A percentile compares a stretch with the other conserved stretches of the same genome.
Evolutionary conservation across 495 filamentous ascomycete genomes (phyloP).

Genomic region (Aspergillus haitiensis): DNA sequence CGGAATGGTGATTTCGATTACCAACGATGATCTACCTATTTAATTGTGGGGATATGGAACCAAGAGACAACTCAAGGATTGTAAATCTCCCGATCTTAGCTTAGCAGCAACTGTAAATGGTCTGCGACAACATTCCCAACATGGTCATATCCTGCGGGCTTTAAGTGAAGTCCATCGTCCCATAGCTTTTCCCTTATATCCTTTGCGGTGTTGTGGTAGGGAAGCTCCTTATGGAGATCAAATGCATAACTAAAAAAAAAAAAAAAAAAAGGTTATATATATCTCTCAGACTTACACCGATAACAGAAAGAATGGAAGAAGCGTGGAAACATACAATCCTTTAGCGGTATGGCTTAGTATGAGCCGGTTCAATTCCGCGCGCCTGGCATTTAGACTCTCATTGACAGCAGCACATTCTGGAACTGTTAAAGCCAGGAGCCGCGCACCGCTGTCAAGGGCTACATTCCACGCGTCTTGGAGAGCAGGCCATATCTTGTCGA

Average conservation of each 20-base stretch:
- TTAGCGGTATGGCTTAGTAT: constrained; percentile 49
- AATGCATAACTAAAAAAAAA: constrained; percentile 42
- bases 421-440: constrained; percentile 61
- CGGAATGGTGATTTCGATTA: too few relatives aligned
- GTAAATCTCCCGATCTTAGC: background rate
- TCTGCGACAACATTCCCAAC: constrained; percentile 53
- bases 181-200: constrained; percentile 49
- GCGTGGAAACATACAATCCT: constrained; percentile 43
- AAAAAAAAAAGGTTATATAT: too few relatives aligned
- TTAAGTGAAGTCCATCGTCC: constrained; percentile 64
- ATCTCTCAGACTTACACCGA: background rate
- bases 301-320: background rate
- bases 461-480: constrained; percentile 50
- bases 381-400: constrained; percentile 33
- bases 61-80: too few relatives aligned
- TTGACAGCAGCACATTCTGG: constrained; percentile 47
- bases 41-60: too few relatives aligned
- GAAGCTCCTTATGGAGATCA: constrained; percentile 54
- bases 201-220: constrained; percentile 49
- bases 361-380: constrained; percentile 51
- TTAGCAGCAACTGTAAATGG: constrained; percentile 42
- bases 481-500: constrained; percentile 37
- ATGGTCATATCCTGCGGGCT: constrained; percentile 55
- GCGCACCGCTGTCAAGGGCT: constrained; percentile 44
- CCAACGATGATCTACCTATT: too few relatives aligned